Evolutionary conservation across 108 stramenopile species (phyloP), one percentile per base, ranked within the genome.

Genomic region (Fistulifera pelliculosa): DNA sequence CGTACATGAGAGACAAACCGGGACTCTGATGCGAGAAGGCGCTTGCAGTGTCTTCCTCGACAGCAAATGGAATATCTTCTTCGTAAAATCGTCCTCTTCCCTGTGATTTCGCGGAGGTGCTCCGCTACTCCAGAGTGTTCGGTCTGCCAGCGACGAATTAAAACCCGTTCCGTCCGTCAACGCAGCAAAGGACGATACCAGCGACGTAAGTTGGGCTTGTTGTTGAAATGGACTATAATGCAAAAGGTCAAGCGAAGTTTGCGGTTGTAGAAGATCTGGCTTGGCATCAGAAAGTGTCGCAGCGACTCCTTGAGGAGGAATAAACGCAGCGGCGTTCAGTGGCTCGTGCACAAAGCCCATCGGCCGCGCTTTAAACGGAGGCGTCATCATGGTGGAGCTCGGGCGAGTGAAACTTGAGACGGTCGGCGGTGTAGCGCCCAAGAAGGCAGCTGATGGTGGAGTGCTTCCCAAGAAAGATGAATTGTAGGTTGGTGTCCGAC

Each of bases 1-100:
- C 27, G 19, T 21, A 19, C 56, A 57, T 15, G 15, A 27, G 23
- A 15, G 27, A 51, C n/a, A 5, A 16, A 5, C 50, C 50, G 5
- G 56, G n/a, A 26, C 14, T 53, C 3, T 54, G 26, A 14, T 43
- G 12, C 24, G 52, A 44, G 16, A 22, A n/a, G 7, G 12, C 44
- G 27, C 21, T 23, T 21, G 41, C 10, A 1, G 15, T 44, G 4
- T 54, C 38, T 43, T n/a, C n/a, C 0, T 79, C 73, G 8, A 79
- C 77, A 10, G 77, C 77, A 68, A 79, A 79, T 10, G 77, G 77
- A 73, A 79, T 79, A 41, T 79, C 77, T 31, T 79, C 56, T 22
- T 16, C 15, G 22, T 19, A 21, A 45, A 19, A 45, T 51, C 50
- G 22, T 25, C 27, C 6, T n/a, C 23, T n/a, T 57, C 31, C 31